Evolutionary conservation across 805 yeast species (phyloP).

Genomic region (Candida cerambycidarum): DNA sequence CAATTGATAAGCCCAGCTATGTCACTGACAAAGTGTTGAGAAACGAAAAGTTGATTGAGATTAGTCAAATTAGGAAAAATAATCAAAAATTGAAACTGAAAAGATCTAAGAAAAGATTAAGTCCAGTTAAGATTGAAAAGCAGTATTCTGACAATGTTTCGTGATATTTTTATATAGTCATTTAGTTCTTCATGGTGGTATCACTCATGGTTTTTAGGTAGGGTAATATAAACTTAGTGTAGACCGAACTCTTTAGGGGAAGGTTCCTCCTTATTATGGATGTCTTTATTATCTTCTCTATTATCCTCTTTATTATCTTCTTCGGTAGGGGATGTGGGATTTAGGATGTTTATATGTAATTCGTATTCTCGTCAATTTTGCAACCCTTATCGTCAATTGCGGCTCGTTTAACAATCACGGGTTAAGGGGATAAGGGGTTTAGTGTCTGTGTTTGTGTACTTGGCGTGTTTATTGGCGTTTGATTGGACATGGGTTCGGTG

Average conservation of each 20-base stretch:
- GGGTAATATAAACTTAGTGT: background rate
- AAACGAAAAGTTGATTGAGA: slow-evolving; percentile 32
- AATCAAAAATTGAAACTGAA: slow-evolving; percentile 14
- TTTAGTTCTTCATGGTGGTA: slow-evolving; percentile 6
- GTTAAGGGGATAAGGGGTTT: background rate
- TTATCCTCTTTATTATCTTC: too few relatives aligned
- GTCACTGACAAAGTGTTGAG: slow-evolving; percentile 35
- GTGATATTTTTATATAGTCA: slow-evolving; percentile 3
- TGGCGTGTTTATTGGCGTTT: too few relatives aligned
- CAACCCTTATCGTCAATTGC: slow-evolving; percentile 5
- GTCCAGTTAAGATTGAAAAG: background rate
- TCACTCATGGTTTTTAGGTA: slow-evolving; percentile 6
- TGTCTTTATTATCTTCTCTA: too few relatives aligned
- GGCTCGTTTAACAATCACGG: background rate
- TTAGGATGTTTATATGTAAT: too few relatives aligned
- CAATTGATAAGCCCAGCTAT: slow-evolving; percentile 37
- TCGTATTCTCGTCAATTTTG: slow-evolving; percentile 5
- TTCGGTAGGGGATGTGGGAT: too few relatives aligned
- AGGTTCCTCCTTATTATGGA: too few relatives aligned
- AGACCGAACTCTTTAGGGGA: too few relatives aligned
- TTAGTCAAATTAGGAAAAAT: slow-evolving; percentile 28
- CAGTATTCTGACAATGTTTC: background rate
- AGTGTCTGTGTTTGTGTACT: background rate
- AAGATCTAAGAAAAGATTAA: slow-evolving; percentile 8
- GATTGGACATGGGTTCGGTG: too few relatives aligned